Conservation (phyloP, 345 rosid genomes). For the Lagerstroemia speciosa region DNA sequence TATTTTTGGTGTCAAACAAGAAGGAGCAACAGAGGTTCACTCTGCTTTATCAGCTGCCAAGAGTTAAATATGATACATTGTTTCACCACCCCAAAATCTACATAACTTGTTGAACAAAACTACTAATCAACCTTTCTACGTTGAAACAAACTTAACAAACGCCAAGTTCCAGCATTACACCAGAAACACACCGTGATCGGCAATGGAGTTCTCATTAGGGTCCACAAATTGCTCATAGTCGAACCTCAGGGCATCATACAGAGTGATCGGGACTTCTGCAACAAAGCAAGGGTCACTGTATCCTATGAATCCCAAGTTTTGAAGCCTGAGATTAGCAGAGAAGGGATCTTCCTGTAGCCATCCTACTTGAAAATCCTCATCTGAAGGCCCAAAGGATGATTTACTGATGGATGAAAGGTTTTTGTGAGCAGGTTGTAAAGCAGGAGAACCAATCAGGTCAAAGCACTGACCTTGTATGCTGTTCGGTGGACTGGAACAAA, state of each 20-base stretch:
- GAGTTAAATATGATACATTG: constrained; percentile 1
- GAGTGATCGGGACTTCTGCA: constrained; percentile 40
- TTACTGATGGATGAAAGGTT: constrained; percentile 26
- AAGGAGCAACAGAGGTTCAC: background rate
- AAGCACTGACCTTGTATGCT: constrained; percentile 28
- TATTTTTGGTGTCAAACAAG: constrained; percentile 1
- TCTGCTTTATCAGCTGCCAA: constrained; percentile 2
- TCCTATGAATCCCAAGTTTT: constrained; percentile 32
- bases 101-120: background rate
- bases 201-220: constrained; percentile 43
- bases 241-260: constrained; percentile 42
- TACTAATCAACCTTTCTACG: background rate
- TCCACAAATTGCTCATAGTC: constrained; percentile 50
- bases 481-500: constrained; percentile 21
- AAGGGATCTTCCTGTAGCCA: constrained; percentile 45
- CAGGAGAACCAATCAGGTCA: constrained; percentile 25
- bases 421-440: constrained; percentile 28
- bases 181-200: constrained; percentile 66
- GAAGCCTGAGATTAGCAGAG: constrained; percentile 40
- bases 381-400: constrained; percentile 24
- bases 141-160: background rate
- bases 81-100: constrained; percentile 2
- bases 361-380: constrained; percentile 38
- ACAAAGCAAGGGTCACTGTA: constrained; percentile 27
- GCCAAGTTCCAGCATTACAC: constrained; percentile 19